Percentiles rank a stretch among this genome's conserved stretches.
Conservation (phyloP, 2,329 filamentous ascomycete genomes). For the Diaporthe nobilis region DNA sequence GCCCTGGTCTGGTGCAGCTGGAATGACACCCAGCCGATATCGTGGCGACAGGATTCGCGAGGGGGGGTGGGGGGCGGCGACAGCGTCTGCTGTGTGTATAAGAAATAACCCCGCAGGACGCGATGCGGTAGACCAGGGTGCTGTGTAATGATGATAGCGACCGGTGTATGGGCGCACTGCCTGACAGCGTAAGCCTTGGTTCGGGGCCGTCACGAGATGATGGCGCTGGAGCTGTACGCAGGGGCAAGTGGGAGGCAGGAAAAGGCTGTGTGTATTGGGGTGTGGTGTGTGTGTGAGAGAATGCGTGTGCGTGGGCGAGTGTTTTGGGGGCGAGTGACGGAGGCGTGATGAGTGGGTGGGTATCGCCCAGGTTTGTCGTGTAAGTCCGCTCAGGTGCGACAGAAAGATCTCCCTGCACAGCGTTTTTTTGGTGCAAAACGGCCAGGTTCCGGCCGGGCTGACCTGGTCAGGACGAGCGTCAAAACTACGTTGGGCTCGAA, state of each 20-base stretch:
- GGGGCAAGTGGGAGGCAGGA: conserved; percentile 28
- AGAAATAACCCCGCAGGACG: conserved; percentile 35
- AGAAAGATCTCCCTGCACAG: conserved; percentile 30
- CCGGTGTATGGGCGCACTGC: conserved; percentile 29
- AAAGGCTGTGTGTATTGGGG: conserved; percentile 24
- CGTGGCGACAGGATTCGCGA: conserved; percentile 30
- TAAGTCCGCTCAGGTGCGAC: conserved; percentile 31
- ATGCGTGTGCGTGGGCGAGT: conserved; percentile 5
- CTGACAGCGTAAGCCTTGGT: conserved; percentile 26
- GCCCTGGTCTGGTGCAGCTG: conserved; percentile 27
- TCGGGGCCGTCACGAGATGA: conserved; percentile 24
- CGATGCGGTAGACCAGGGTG: conserved; percentile 29
- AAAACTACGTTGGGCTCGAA: conserved; percentile 37
- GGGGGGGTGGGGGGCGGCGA: conserved; percentile 20
- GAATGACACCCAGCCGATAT: conserved; percentile 37
- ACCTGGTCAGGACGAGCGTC: conserved; percentile 27
- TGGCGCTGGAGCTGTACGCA: conserved; percentile 33
- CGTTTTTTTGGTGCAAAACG: conserved; percentile 22
- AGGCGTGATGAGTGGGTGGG: conserved; percentile 8
- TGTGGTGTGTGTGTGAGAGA: conserved; percentile 5
- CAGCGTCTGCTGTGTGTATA: conserved; percentile 33
- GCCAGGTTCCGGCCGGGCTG: conserved; percentile 31
- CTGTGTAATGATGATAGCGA: conserved; percentile 15
- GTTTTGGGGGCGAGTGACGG: conserved; percentile 29
- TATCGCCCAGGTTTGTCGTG: conserved; percentile 22